These are phyloP conservation scores for Aspergillus avenaceus DNA, from an alignment of 495 filamentous ascomycete genomes.

Conservation along the genomic window DNA sequence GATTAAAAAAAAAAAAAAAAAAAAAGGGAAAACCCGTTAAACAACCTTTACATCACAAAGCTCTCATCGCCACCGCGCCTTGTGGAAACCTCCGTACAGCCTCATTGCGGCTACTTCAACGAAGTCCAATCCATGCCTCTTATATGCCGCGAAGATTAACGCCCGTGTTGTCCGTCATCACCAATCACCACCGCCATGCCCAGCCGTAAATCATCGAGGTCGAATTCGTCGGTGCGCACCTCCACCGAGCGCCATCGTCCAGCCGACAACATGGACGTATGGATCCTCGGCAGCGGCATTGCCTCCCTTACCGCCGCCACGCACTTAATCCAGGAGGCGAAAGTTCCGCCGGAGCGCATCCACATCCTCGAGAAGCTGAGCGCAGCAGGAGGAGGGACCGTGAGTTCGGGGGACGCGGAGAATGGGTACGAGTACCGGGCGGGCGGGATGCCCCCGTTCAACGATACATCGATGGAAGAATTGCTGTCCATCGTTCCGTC, in stretches of 20 bases:
- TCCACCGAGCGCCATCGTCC: background rate
- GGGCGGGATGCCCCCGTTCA: constrained; percentile 34
- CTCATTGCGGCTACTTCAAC: too few relatives aligned
- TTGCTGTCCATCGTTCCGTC: constrained; percentile 35
- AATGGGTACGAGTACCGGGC: constrained; percentile 37
- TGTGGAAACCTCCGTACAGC: background rate
- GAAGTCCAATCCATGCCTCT: too few relatives aligned
- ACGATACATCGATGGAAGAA: constrained; percentile 31
- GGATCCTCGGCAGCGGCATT: constrained; percentile 38
- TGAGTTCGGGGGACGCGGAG: constrained; percentile 27
- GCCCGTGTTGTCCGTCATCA: background rate
- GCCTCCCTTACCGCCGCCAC: constrained; percentile 38
- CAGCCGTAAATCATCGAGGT: background rate
- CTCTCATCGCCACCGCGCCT: background rate
- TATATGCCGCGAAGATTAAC: background rate
- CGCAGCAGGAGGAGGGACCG: constrained; percentile 28
- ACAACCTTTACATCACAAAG: constrained; percentile 1
- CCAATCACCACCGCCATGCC: background rate
- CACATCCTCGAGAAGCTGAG: constrained; percentile 37
- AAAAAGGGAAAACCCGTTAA: too few relatives aligned
- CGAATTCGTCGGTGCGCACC: background rate
- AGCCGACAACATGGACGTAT: constrained; percentile 18
- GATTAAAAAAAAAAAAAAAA: background rate
- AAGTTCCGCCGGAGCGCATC: constrained; percentile 33
- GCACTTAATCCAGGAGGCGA: constrained; percentile 40